Base-by-base conservation (phyloP, 805 yeast species). In the Wickerhamomyces canadensis region DNA sequence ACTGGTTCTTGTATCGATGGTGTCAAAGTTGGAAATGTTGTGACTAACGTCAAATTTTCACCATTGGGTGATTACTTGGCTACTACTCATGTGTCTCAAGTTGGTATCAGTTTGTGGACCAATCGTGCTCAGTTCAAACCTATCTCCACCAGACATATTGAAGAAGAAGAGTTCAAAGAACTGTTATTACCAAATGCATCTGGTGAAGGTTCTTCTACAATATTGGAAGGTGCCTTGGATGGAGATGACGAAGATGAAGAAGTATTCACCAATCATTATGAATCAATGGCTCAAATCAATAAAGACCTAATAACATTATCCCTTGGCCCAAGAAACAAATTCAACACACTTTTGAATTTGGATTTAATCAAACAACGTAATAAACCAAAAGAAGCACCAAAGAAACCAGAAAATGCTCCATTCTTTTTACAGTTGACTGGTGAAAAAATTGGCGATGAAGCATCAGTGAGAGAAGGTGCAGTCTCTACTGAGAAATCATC, bases 1-100 rank as follows among this genome's bases (percentile, higher is more conserved):
- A 84, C 96, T 2, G 98, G 98, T 34, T 86, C 89, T 1, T 91
- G 98, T 60, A 87, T 93, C 40, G 98, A 93, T 64, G 97, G 96
- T 44, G 79, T 91, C 14, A 64, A 67, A 36, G 71, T 93, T 19
- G 78, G 82, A 2, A 76, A 71, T 48, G 89, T 88, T n/a, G 95
- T 83, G 4, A 87, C 97, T 0, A 67, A 74, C 37, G 68, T 94
- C 23, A 77, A 80, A 52, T 74, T 93, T 45, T 84, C 96, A 13
- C 94, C 94, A 3, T 70, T 78, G 38, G 96, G 96, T 31, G 97
- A 93, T 49, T 76, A 80, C 59, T 68, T 93, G 38, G 98, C 97
- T 1, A 89, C 98, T 0, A 71, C 95, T 0, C 98, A 93, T 61
- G 96, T 88, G 15, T 70, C 77, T 17, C 95, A 93, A 10, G 82